A percentile compares a stretch with the other conserved stretches of the same genome.
Conservation (phyloP, 2,329 filamentous ascomycete genomes). For the Triangularia setosa region DNA sequence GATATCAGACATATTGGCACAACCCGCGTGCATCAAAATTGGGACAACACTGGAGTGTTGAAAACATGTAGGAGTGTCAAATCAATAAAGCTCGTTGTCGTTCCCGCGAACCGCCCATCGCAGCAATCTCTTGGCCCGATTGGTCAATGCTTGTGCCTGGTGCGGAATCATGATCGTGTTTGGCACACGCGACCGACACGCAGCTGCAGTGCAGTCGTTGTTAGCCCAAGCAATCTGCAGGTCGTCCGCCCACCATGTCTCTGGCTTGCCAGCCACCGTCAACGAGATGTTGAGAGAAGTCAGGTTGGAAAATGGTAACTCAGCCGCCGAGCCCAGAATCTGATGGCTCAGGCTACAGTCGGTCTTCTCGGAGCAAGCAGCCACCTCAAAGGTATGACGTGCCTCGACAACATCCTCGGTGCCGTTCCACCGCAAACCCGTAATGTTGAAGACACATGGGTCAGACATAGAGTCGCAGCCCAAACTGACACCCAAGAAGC, state of each 20-base stretch:
- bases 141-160: neutral
- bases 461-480: constrained; percentile 36
- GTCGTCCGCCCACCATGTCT: constrained; percentile 46
- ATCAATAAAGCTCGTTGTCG: neutral
- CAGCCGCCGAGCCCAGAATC: constrained; percentile 20
- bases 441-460: constrained; percentile 37
- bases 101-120: constrained; percentile 19
- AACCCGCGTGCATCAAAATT: constrained; percentile 11
- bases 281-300: constrained; percentile 39
- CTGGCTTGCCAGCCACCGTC: constrained; percentile 34
- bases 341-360: constrained; percentile 32
- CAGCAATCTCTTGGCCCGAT: constrained; percentile 13
- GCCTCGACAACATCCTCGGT: constrained; percentile 25
- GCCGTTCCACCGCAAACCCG: constrained; percentile 31
- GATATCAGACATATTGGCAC: constrained; percentile 19
- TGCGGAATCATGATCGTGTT: constrained; percentile 26
- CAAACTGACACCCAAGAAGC: constrained; percentile 35
- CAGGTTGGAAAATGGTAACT: constrained; percentile 30
- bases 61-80: neutral
- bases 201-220: constrained; percentile 36
- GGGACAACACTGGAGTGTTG: constrained; percentile 8
- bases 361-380: constrained; percentile 28
- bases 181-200: constrained; percentile 35
- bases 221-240: constrained; percentile 41
- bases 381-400: constrained; percentile 25